Conservation (phyloP, 78 protist species). For the Emiliania huxleyi region DNA sequence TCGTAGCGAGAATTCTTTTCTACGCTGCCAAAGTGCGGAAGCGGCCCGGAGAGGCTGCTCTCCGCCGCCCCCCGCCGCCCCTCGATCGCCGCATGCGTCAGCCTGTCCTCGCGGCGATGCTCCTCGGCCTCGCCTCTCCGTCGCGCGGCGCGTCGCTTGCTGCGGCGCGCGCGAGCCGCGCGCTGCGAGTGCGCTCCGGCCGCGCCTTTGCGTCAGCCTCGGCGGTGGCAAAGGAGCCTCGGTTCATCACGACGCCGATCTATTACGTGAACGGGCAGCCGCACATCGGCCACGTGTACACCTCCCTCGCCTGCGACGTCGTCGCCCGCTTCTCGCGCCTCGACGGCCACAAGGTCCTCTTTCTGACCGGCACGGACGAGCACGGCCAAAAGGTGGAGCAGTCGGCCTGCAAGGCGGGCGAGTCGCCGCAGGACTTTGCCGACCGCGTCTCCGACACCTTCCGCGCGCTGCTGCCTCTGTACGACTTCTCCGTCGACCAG, state of each 20-base stretch:
- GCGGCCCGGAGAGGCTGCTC: too few species aligned
- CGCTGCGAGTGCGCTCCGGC: too few species aligned
- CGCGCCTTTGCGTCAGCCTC: not conserved
- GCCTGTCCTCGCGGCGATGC: too few species aligned
- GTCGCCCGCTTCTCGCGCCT: slow-evolving; percentile 70
- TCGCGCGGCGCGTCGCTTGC: not conserved
- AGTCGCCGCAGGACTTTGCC: slow-evolving; percentile 69
- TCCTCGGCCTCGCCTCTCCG: too few species aligned
- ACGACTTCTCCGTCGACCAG: slow-evolving; percentile 42
- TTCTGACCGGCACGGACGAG: slow-evolving; percentile 93
- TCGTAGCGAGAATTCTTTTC: too few species aligned
- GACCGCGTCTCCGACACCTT: slow-evolving; percentile 14
- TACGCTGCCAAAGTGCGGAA: too few species aligned
- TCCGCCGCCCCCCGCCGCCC: too few species aligned
- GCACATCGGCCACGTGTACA: slow-evolving; percentile 91
- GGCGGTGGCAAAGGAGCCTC: not conserved
- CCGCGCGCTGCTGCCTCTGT: not conserved
- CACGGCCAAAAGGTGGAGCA: slow-evolving; percentile 89
- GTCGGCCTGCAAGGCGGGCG: slow-evolving; percentile 68
- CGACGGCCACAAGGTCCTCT: slow-evolving; percentile 29
- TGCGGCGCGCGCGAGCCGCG: not conserved
- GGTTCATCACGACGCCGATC: slow-evolving; percentile 91
- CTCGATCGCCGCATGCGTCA: too few species aligned
- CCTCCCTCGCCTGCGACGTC: slow-evolving; percentile 82
- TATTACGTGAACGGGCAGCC: slow-evolving; percentile 93